Evolutionary conservation across 2,329 filamentous ascomycete genomes (phyloP), one percentile per base, ranked within the genome.

Genomic region (Cladosporium velox): DNA sequence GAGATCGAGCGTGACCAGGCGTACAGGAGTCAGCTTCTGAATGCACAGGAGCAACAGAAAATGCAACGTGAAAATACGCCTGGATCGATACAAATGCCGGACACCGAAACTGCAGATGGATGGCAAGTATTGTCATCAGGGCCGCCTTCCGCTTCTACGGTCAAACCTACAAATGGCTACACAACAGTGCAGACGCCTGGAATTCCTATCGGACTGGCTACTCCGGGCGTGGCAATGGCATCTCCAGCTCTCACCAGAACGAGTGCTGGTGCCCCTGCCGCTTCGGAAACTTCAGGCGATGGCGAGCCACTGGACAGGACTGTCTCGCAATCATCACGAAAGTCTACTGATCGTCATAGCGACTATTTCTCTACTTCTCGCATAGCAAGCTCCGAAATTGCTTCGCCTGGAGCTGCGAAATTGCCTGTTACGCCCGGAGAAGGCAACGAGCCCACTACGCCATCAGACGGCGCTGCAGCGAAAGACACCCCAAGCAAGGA

Each of bases 1-100:
- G 92, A 98, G 77, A 91, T 97, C 71, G 88, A 86, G 70, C 87
- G 92, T 62, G 95, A 99, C 74, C 88, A 91, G 73, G 81, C 80
- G 0, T 88, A 91, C 75, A 87, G 94, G n/a, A 83, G 87, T 54
- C 85, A 86, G 55, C 80, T 96, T 8, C 86, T 92, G 61, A 85
- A 87, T 38, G 83, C 80, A 18, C 82, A 86, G 4, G 87, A 88
- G 68, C 87, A 88, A 72, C 83, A 85, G 34, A 82, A 81, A 38
- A 77, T 84, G n/a, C 83, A 82, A 49, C 84, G 86, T 55, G 75
- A 82, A 2, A 86, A 87, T 70, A 84, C 87, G 0, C 88, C 90
- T 0, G 81, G 81, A 1, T 88, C 87, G 21, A 91, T 88, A 55
- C 80, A 86, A 67, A 77, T 89, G 49, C 86, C 87, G 8, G 71